Evolutionary conservation across 2,329 filamentous ascomycete species (phyloP).

Genomic region (Zasmidium cellare): DNA sequence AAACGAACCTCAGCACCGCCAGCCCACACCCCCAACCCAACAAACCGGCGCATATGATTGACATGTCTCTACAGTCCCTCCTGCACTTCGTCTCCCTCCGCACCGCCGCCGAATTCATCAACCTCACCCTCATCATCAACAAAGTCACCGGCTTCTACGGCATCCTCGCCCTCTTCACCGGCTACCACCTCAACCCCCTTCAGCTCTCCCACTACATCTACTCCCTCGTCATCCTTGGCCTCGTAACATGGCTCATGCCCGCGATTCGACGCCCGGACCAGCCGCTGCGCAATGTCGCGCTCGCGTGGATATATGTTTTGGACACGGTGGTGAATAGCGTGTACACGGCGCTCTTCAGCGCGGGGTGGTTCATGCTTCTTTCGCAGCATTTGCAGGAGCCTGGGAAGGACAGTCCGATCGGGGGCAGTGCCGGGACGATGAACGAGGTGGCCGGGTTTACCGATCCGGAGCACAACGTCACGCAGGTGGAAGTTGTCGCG

Average conservation of each 20-base stretch:
- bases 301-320: conserved; percentile 82
- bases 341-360: conserved; percentile 79
- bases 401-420: conserved; percentile 22
- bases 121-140: conserved; percentile 81
- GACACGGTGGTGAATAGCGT: conserved; percentile 79
- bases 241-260: conserved; percentile 70
- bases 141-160: conserved; percentile 91
- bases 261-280: conserved; percentile 63
- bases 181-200: conserved; percentile 76
- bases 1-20: neutral
- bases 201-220: conserved; percentile 93
- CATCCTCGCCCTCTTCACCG: conserved; percentile 82
- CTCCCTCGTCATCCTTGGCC: conserved; percentile 69
- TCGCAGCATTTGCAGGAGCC: conserved; percentile 54
- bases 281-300: conserved; percentile 72
- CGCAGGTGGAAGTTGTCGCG: conserved; percentile 56
- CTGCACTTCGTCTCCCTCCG: conserved; percentile 83
- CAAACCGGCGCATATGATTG: neutral
- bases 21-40: neutral
- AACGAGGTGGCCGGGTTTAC: conserved; percentile 66
- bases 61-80: conserved; percentile 63
- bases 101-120: conserved; percentile 82
- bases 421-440: conserved; percentile 55
- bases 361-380: conserved; percentile 82
- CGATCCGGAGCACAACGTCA: conserved; percentile 59